phyloP scores from a whole-genome alignment of 2,329 filamentous ascomycete species.

The Aspergillus pseudonomiae region DNA sequence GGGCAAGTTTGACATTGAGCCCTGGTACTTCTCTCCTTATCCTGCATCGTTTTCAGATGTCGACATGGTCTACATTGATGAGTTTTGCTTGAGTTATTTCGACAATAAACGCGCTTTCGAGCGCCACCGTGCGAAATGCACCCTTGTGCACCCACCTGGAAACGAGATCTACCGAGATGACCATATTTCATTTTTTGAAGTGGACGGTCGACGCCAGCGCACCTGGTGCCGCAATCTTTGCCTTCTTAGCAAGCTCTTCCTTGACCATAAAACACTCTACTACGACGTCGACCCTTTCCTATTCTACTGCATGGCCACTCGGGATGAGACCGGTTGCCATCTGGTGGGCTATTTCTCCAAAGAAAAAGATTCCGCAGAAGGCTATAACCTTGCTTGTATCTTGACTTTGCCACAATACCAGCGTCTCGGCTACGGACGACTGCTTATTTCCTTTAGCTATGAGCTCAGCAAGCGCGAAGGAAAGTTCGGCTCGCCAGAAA shows the following conservation, averaged over 20 bases:
- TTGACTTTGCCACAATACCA: conserved; percentile 95
- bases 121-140: conserved; percentile 87
- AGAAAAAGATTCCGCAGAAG: conserved; percentile 95
- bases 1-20: conserved; percentile 86
- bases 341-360: conserved; percentile 99
- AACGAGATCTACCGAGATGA: conserved; percentile 97
- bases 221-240: conserved; percentile 99
- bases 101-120: conserved; percentile 79
- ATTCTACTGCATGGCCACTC: conserved; percentile 96
- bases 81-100: conserved; percentile 93
- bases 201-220: conserved; percentile 93
- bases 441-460: conserved; percentile 97
- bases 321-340: conserved; percentile 87
- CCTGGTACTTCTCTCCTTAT: conserved; percentile 99
- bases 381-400: conserved; percentile 98
- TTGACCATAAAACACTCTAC: conserved; percentile 98
- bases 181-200: conserved; percentile 93
- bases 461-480: conserved; percentile 93
- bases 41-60: conserved; percentile 84
- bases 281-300: conserved; percentile 97
- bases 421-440: conserved; percentile 86
- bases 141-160: conserved; percentile 86
- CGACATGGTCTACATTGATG: conserved; percentile 93
- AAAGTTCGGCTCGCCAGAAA: conserved; percentile 94
- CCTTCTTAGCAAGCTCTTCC: conserved; percentile 90